A percentile compares a stretch with the other conserved stretches of the same genome.
Conservation (phyloP, 1,139 yeast species). For the Wickerhamomyces sp. region DNA sequence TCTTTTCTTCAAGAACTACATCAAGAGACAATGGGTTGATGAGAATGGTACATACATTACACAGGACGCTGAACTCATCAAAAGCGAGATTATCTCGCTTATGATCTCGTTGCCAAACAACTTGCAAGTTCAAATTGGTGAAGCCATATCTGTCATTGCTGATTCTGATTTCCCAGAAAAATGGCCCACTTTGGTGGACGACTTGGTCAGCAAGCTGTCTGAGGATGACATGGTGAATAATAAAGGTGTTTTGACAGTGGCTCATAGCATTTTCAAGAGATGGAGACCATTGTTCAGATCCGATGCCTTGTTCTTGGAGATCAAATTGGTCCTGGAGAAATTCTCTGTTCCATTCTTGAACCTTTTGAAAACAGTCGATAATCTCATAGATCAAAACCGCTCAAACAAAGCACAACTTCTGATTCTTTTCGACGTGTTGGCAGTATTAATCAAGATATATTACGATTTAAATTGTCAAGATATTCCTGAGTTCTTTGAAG, state of each 20-base stretch:
- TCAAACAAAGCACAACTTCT: conserved; percentile 43
- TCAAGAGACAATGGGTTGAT: conserved; percentile 83
- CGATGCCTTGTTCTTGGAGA: conserved; percentile 84
- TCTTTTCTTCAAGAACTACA: conserved; percentile 81
- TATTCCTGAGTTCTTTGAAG: conserved; percentile 97
- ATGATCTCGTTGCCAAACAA: conserved; percentile 78
- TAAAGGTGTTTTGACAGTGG: conserved; percentile 84
- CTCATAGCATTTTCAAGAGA: conserved; percentile 92
- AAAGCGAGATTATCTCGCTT: conserved; percentile 69
- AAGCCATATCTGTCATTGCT: conserved; percentile 87
- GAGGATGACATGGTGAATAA: conserved; percentile 65
- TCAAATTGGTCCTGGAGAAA: conserved; percentile 78
- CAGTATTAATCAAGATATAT: conserved; percentile 72
- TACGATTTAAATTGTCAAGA: conserved; percentile 96
- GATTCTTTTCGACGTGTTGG: conserved; percentile 65
- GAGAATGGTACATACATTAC: conserved; percentile 79
- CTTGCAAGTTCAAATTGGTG: conserved; percentile 89
- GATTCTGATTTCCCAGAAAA: conserved; percentile 92
- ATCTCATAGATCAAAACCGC: conserved; percentile 47
- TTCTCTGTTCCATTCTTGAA: conserved; percentile 79
- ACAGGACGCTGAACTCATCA: conserved; percentile 67
- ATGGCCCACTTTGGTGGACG: conserved; percentile 81
- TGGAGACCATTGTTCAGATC: conserved; percentile 96
- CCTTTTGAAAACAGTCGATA: conserved; percentile 63
- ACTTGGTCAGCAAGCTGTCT: conserved; percentile 59